Percentiles rank a stretch among this genome's conserved stretches.
Conservation (phyloP, 345 rosid species). For the Microcos paniculata region DNA sequence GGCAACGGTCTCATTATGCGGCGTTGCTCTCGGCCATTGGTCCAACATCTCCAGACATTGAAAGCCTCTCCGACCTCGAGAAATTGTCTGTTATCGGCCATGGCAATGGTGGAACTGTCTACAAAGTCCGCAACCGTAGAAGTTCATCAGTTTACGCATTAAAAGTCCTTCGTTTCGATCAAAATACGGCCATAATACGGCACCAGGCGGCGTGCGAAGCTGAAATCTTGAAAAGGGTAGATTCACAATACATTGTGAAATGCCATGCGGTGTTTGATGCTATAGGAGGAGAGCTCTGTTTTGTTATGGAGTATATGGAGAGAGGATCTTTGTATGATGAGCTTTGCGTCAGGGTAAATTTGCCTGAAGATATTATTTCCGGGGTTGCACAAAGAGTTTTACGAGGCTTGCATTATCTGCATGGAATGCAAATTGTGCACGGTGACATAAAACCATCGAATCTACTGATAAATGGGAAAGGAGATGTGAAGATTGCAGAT, state of each 20-base stretch:
- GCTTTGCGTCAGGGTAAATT: conserved; percentile 16
- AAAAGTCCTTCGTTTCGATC: conserved; percentile 46
- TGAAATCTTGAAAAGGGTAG: conserved; percentile 49
- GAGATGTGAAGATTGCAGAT: conserved; percentile 67
- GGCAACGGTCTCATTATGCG: not conserved
- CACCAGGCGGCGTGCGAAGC: conserved; percentile 42
- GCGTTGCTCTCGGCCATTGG: conserved; percentile 21
- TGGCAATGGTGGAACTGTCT: conserved; percentile 59
- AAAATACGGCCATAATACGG: conserved; percentile 10
- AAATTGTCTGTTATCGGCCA: conserved; percentile 55
- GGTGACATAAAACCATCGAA: conserved; percentile 76
- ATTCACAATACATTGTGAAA: conserved; percentile 49
- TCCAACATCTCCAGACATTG: conserved; percentile 37
- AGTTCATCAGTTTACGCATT: conserved; percentile 41
- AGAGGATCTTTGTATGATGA: conserved; percentile 46
- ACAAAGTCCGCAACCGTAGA: conserved; percentile 49
- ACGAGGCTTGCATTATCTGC: conserved; percentile 50
- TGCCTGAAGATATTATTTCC: conserved; percentile 40
- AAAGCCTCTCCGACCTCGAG: conserved; percentile 44
- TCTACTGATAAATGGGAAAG: conserved; percentile 42
- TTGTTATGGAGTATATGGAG: conserved; percentile 71
- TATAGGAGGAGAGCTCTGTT: conserved; percentile 38
- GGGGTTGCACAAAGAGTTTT: conserved; percentile 37
- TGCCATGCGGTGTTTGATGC: conserved; percentile 43
- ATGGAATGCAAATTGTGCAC: conserved; percentile 52